Base-by-base conservation (phyloP, 495 filamentous ascomycete species). In the Aspergillus olivimuriae region DNA sequence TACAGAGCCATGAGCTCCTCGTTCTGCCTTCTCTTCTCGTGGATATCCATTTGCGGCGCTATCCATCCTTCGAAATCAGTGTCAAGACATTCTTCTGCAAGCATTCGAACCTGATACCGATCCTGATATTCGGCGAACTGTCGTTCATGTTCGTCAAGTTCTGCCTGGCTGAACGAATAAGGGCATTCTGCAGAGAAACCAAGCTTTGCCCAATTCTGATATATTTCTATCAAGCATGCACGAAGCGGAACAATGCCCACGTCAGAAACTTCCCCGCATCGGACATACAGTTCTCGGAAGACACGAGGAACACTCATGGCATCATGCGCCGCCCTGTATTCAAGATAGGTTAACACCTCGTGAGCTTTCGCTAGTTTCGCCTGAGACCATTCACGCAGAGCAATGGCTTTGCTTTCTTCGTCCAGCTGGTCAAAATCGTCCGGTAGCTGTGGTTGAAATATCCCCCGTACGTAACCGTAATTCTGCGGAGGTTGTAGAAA, bases 221-320 rank as follows among this genome's bases (percentile, higher is more conserved):
- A 61, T 8, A 70, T 51, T 41, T 62, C 56, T 33, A 65, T 60
- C 33, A 68, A 34, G 24, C 60, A 68, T 31, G 31, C 56, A 16
- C 56, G 56, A 33, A 66, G 60, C 14, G 66, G 62, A 36, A 66
- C 20, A 22, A 60, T 36, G 15, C 66, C 62, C 5, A 58, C 49
- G 26, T 66, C 52, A 4, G 48, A 62, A 4, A 54, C 47, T 39
- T 65, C 55, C 17, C 62, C 57, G 43, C 43, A 56, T 32, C 61
- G 56, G 35, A 47, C 44, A 40, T 66, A 66, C n/a, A 65, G 39
- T 39, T 68, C 64, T 42, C 59, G 56, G 45, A 64, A 57, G 10
- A 65, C 50, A 31, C 51, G 44, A 10, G 57, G 58, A 17, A 59
- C 46, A 34, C 48, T 47, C 53, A 61, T 56, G 14, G 60, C 60